A percentile compares a stretch with the other conserved stretches of the same genome.
Evolutionary conservation across 2,329 filamentous ascomycete genomes (phyloP).

Genomic region (Fusarium udum): DNA sequence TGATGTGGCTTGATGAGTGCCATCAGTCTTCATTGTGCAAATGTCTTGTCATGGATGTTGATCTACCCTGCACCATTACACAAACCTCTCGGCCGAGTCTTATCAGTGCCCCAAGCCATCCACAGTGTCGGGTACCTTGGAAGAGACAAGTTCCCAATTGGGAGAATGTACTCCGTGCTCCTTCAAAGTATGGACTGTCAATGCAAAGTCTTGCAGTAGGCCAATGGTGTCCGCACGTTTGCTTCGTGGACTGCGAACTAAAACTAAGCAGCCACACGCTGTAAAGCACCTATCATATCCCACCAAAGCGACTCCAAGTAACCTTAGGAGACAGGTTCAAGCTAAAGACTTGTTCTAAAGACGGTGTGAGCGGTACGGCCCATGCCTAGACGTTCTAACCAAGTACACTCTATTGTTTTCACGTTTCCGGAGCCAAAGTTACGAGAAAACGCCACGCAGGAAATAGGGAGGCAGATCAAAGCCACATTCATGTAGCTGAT

Average conservation of each 20-base stretch:
- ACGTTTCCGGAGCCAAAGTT: neutral
- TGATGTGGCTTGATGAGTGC: neutral
- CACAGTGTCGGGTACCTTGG: neutral
- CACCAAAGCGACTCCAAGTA: neutral
- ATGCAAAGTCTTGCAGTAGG: neutral
- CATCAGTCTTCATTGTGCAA: neutral
- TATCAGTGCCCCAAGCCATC: neutral
- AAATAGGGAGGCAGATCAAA: neutral
- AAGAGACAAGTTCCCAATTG: neutral
- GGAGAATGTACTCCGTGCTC: neutral
- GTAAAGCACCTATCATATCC: neutral
- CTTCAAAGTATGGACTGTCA: neutral
- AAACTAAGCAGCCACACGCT: neutral
- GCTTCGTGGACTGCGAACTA: neutral
- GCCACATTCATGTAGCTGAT: slow-evolving; percentile 6
- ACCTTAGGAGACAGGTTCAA: neutral
- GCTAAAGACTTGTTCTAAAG: neutral
- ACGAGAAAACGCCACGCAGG: neutral
- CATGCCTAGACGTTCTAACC: slow-evolving; percentile 18
- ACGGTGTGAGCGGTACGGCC: slow-evolving; percentile 35
- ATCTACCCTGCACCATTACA: neutral
- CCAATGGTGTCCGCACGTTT: neutral
- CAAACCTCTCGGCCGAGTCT: neutral
- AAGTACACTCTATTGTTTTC: neutral
- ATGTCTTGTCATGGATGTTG: neutral